Percentiles rank a stretch among this genome's conserved stretches.
These are phyloP conservation scores for Ceratobasidium sp. DNA, from an alignment of 1,284 basidiomycete species.

Conservation along the genomic window DNA sequence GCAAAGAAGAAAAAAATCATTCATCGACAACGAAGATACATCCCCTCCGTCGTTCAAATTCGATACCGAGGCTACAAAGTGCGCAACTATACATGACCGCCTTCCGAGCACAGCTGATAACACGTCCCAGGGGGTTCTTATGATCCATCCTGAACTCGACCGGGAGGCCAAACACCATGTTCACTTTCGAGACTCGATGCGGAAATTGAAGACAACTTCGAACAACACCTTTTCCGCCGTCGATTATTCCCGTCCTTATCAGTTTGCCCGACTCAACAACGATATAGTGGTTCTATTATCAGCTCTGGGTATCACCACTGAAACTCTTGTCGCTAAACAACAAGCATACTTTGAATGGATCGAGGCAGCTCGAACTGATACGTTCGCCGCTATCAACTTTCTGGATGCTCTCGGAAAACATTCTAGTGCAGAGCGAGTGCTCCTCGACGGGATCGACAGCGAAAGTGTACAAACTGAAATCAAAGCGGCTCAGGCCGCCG, in stretches of 20 bases:
- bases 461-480: conserved; percentile 54
- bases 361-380: conserved; percentile 55
- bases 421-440: conserved; percentile 58
- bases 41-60: conserved; percentile 67
- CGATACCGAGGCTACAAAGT: conserved; percentile 64
- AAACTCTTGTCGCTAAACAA: conserved; percentile 62
- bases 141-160: conserved; percentile 66
- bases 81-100: background rate
- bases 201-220: conserved; percentile 63
- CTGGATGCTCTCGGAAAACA: conserved; percentile 59
- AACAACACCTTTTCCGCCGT: conserved; percentile 70
- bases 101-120: background rate
- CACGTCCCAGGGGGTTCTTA: conserved; percentile 60
- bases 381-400: conserved; percentile 61
- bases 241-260: conserved; percentile 65
- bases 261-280: conserved; percentile 69
- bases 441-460: conserved; percentile 63
- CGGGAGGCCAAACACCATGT: conserved; percentile 54
- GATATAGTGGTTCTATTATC: conserved; percentile 70
- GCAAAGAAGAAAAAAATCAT: conserved; percentile 62
- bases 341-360: conserved; percentile 66
- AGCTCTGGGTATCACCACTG: conserved; percentile 64
- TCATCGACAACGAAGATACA: conserved; percentile 62
- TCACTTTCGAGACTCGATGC: conserved; percentile 70
- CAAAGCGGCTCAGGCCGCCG: conserved; percentile 55